Base-by-base conservation (phyloP, 176 grass and related monocot species). In the Zea mays region DNA sequence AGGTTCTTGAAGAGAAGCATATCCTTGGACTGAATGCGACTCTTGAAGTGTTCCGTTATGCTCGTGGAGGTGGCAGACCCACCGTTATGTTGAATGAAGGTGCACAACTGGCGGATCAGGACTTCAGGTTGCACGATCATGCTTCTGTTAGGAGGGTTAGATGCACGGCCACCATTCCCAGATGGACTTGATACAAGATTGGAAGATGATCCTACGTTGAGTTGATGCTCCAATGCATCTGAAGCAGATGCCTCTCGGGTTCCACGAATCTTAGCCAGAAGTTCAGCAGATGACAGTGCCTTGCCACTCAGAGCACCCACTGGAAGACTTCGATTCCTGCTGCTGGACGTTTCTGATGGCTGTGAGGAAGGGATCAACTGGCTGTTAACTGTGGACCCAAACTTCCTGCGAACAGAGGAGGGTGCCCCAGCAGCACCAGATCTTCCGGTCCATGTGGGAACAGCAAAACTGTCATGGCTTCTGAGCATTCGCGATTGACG, bases 391-490 rank as follows among this genome's bases (percentile, higher is more conserved):
- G 87, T 85, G n/a, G 89, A 97, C 6, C 95, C 87, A 62, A 97
- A 97, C 73, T 87, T 90, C 54, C 74, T 77, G 40, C 69, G 83
- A 9, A 66, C 37, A 9, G 82, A 92, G 13, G 86, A 64, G 5
- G 91, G 91, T 0, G 85, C 91, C 56, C 94, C 94, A n/a, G 91
- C 87, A 73, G 85, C 83, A 67, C 91, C 95, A 38, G 85, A 73
- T 81, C 86, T 79, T 83, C 95, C 95, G 0, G 91, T 97, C 91
- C 95, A 97, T 68, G 94, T 94, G 21, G 91, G 95, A 63, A 94
- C 80, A 67, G 91, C 64, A 68, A 97, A 90, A 50, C 71, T 91
- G 40, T 97, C 95, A 66, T 61, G 87, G 81, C 86, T 90, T 72
- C 95, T 82, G 39, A 92, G 85, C 77, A 88, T 81, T 5, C 85